Evolutionary conservation across 2,329 filamentous ascomycete species (phyloP).

Genomic region (Alternaria angustiovoidea): DNA sequence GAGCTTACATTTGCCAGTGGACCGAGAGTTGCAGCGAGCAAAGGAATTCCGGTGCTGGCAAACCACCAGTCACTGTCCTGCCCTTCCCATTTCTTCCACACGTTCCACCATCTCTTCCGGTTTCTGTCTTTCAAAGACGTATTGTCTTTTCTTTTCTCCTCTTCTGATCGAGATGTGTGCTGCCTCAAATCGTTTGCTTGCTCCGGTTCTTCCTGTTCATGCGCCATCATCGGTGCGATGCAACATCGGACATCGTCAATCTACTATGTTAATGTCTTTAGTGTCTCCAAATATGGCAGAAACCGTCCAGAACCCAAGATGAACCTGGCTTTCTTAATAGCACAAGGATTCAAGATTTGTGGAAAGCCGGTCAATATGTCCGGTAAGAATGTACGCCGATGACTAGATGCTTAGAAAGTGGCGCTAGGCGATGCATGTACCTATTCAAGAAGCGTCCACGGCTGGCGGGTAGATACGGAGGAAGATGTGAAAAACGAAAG

Average conservation of each 20-base stretch:
- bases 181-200: neutral
- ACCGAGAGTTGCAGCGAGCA: constrained; percentile 83
- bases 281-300: no score
- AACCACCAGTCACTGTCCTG: constrained; percentile 50
- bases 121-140: neutral
- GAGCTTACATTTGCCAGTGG: constrained; percentile 89
- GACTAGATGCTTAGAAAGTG: constrained; percentile 28
- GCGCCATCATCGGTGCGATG: constrained; percentile 8
- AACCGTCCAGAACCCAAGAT: neutral
- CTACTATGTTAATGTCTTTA: neutral
- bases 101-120: constrained; percentile 19
- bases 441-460: constrained; percentile 4
- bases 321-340: neutral
- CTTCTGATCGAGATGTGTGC: neutral
- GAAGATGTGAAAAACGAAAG: neutral
- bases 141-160: neutral
- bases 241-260: constrained; percentile 1
- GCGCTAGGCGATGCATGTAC: constrained; percentile 17
- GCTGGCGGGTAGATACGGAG: neutral
- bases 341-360: no score
- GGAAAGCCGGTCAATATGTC: constrained; percentile 1
- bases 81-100: constrained; percentile 22
- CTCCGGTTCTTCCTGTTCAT: constrained; percentile 4
- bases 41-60: constrained; percentile 52
- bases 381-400: neutral